Conservation (phyloP, 495 filamentous ascomycete genomes). For the Neurospora sp. region DNA sequence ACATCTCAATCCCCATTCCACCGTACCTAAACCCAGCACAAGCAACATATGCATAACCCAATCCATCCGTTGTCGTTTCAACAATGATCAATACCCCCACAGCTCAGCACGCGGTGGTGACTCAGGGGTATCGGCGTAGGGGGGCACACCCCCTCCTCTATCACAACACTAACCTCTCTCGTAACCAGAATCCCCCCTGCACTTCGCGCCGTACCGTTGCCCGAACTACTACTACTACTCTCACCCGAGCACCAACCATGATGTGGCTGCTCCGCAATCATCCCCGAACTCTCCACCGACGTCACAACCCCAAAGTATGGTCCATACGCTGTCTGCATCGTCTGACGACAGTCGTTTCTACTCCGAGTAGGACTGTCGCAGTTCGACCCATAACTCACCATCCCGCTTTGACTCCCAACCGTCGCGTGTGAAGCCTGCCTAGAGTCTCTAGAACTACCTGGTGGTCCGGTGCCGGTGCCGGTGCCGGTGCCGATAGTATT, state of each 20-base stretch:
- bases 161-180: not conserved
- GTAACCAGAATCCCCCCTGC: not conserved
- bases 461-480: not conserved
- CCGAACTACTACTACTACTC: not conserved
- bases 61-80: not conserved
- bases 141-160: not conserved
- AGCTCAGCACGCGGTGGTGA: not conserved
- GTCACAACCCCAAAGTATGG: not conserved
- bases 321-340: not conserved
- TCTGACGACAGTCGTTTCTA: not conserved
- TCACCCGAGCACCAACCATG: not conserved
- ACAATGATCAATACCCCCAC: not conserved
- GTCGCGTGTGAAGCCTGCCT: not conserved
- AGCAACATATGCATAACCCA: not conserved
- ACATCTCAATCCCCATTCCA: not conserved
- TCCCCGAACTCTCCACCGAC: not conserved
- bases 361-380: not conserved
- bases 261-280: not conserved
- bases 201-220: not conserved
- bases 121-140: not conserved
- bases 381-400: not conserved
- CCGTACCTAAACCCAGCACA: not conserved
- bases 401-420: not conserved
- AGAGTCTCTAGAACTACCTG: not conserved
- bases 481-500: not conserved